phyloP scores from a whole-genome alignment of 768 basidiomycete species.

The Omphalotus guepiniiformis region DNA sequence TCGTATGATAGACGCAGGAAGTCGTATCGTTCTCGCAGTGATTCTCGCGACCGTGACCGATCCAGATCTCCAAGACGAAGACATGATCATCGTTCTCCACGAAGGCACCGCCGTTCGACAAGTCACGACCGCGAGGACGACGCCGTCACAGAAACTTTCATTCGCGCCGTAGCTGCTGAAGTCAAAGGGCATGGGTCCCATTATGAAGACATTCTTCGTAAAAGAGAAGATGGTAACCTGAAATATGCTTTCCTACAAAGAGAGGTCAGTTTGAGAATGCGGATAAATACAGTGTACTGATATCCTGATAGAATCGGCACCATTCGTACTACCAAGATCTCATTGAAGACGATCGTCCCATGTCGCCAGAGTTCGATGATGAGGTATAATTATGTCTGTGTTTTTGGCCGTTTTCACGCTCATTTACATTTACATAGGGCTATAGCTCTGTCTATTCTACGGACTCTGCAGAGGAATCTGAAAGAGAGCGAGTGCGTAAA shows the following conservation, averaged over 20 bases:
- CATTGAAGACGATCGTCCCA: constrained; percentile 47
- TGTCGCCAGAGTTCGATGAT: constrained; percentile 76
- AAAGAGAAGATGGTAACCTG: constrained; percentile 74
- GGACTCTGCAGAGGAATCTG: constrained; percentile 92
- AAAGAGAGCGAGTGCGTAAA: constrained; percentile 77
- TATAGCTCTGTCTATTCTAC: constrained; percentile 87
- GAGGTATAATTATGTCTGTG: constrained; percentile 45
- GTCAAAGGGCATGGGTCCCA: constrained; percentile 75
- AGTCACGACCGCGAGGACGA: constrained; percentile 49
- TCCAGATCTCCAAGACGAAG: constrained; percentile 35
- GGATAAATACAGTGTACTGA: background rate
- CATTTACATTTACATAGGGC: constrained; percentile 44
- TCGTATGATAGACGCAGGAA: constrained; percentile 23
- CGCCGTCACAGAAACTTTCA: constrained; percentile 77
- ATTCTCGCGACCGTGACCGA: constrained; percentile 33
- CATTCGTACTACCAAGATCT: constrained; percentile 70
- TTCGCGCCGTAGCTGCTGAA: constrained; percentile 82
- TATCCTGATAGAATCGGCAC: constrained; percentile 53
- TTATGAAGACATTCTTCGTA: constrained; percentile 71
- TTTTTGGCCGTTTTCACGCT: background rate
- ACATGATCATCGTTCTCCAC: constrained; percentile 50
- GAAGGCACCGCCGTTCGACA: constrained; percentile 29
- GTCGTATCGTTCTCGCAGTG: constrained; percentile 28
- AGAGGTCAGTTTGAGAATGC: constrained; percentile 37
- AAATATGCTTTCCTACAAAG: constrained; percentile 75